phyloP scores from a whole-genome alignment of 805 yeast species.

The Nakazawaea populi region DNA sequence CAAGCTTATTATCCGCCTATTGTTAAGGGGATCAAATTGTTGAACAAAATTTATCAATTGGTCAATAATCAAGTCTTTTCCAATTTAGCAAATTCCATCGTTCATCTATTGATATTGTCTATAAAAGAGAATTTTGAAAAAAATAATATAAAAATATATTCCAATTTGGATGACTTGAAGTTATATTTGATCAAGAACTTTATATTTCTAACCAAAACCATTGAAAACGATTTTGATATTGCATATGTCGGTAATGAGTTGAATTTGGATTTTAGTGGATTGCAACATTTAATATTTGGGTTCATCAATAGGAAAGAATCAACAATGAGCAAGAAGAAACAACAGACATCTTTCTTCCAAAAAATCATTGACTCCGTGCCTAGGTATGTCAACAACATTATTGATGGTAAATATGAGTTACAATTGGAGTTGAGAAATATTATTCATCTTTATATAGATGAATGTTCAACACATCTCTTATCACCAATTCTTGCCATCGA shows the following conservation, averaged over 20 bases:
- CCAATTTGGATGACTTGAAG: conserved; percentile 41
- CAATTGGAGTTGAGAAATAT: conserved; percentile 66
- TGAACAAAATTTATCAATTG: conserved; percentile 75
- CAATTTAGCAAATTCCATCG: conserved; percentile 81
- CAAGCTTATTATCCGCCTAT: conserved; percentile 57
- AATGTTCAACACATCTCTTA: conserved; percentile 43
- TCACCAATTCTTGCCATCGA: conserved; percentile 32
- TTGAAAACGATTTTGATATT: conserved; percentile 68
- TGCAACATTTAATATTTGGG: conserved; percentile 42
- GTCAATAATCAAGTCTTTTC: conserved; percentile 77
- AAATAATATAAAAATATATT: conserved; percentile 37
- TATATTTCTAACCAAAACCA: conserved; percentile 61
- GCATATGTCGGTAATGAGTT: conserved; percentile 69
- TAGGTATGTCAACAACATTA: conserved; percentile 71
- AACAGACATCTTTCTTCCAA: conserved; percentile 12
- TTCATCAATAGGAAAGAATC: conserved; percentile 32
- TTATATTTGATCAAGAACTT: conserved; percentile 70
- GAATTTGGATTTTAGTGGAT: conserved; percentile 76
- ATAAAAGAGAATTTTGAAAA: conserved; percentile 46
- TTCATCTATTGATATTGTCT: conserved; percentile 68
- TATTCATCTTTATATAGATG: conserved; percentile 63
- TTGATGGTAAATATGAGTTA: conserved; percentile 69
- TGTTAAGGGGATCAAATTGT: conserved; percentile 56
- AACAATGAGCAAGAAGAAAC: conserved; percentile 11
- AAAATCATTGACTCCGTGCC: conserved; percentile 59